These are phyloP conservation scores for Aphanomyces euteiches DNA, from an alignment of 352 stramenopile genomes.

Conservation along the genomic window DNA sequence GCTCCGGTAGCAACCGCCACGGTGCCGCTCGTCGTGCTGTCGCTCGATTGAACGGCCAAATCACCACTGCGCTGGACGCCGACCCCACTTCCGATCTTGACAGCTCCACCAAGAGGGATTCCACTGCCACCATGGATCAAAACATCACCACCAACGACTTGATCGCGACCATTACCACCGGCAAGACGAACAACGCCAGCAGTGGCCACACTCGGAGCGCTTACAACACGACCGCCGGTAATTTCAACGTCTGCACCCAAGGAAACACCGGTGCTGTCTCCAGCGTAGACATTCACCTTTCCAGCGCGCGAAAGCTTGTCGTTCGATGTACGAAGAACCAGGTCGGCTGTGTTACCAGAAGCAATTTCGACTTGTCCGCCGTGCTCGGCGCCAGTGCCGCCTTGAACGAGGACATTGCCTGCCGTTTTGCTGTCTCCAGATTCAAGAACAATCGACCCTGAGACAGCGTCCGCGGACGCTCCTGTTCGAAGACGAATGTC, in stretches of 20 bases:
- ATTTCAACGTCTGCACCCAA: background rate
- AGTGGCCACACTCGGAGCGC: background rate
- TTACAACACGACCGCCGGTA: background rate
- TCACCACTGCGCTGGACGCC: background rate
- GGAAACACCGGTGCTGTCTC: constrained; percentile 1
- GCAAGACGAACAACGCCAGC: constrained; percentile 1
- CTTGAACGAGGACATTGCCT: constrained; percentile 8
- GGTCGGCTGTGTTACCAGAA: background rate
- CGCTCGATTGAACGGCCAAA: background rate
- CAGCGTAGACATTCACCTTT: background rate
- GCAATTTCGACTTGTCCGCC: background rate
- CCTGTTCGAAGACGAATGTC: background rate
- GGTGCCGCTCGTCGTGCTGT: background rate
- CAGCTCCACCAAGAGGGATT: background rate
- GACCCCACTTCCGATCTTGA: background rate
- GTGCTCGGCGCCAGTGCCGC: background rate
- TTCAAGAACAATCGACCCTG: background rate
- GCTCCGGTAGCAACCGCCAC: background rate
- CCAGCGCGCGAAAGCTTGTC: background rate
- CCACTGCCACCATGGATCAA: background rate
- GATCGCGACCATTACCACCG: background rate
- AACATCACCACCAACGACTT: constrained; percentile 2
- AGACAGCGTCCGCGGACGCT: background rate
- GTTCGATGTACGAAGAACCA: background rate
- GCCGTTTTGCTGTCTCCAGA: background rate